Conservation (phyloP, 1,139 yeast genomes). For the Saccharomyces hybrid region DNA sequence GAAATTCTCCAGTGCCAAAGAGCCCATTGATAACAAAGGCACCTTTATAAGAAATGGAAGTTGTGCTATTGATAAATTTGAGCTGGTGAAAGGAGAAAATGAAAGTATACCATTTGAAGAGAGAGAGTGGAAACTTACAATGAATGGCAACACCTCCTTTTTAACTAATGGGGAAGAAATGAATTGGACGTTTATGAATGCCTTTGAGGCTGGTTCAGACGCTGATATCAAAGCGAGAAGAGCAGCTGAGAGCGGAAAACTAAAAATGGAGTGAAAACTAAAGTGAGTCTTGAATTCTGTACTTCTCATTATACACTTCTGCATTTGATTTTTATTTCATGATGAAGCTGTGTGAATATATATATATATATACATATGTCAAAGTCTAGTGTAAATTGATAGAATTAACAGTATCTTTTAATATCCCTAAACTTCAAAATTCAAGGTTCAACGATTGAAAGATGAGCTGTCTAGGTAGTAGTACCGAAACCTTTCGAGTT, state of each 20-base stretch:
- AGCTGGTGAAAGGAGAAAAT: slow-evolving; percentile 17
- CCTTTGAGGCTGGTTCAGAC: slow-evolving; percentile 70
- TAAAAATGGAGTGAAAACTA: not conserved
- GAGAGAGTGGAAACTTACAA: slow-evolving; percentile 44
- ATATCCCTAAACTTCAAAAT: not conserved
- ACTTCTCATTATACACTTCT: not conserved
- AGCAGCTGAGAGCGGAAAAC: slow-evolving; percentile 11
- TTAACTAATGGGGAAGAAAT: slow-evolving; percentile 76
- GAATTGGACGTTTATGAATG: slow-evolving; percentile 70
- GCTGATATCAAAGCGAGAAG: slow-evolving; percentile 55
- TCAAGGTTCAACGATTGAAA: not conserved
- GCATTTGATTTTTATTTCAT: not conserved
- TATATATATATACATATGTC: not conserved
- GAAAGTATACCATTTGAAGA: slow-evolving; percentile 11
- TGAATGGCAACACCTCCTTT: slow-evolving; percentile 65
- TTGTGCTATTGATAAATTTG: slow-evolving; percentile 48
- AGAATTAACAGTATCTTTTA: not conserved
- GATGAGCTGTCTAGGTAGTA: not conserved
- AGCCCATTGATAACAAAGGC: slow-evolving; percentile 41
- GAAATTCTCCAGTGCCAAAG: slow-evolving; percentile 41
- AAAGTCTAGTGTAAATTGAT: not conserved
- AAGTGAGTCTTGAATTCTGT: not conserved
- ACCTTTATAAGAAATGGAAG: slow-evolving; percentile 45
- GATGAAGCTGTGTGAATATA: not conserved
- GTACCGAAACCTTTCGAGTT: not conserved